These are phyloP conservation scores for Colletotrichum siamense DNA, from an alignment of 2,329 filamentous ascomycete genomes.

Conservation along the genomic window DNA sequence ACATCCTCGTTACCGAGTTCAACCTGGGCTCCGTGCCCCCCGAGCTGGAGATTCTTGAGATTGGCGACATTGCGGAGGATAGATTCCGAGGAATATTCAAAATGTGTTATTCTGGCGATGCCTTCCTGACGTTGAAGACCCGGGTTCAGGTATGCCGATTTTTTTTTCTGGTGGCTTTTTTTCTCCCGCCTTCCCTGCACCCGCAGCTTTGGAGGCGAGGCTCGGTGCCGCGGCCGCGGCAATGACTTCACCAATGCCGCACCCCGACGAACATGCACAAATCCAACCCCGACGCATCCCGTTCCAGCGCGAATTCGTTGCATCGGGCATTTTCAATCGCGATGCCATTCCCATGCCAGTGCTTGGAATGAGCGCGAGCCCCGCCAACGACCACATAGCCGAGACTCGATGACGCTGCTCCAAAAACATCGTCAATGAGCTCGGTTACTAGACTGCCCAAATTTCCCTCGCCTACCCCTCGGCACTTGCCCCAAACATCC, in stretches of 20 bases:
- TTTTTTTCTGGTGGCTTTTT: constrained; percentile 13
- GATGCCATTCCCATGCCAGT: background rate
- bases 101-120: constrained; percentile 97
- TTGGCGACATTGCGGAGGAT: constrained; percentile 96
- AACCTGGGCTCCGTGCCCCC: constrained; percentile 95
- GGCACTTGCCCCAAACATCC: background rate
- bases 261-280: background rate
- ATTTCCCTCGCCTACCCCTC: background rate
- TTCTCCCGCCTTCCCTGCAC: constrained; percentile 3
- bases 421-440: background rate
- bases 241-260: background rate
- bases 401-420: background rate
- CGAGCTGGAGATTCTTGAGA: constrained; percentile 95
- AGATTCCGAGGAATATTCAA: constrained; percentile 98
- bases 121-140: constrained; percentile 93
- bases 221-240: background rate
- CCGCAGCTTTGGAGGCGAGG: background rate
- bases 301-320: background rate
- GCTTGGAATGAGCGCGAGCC: constrained; percentile 1
- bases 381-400: background rate
- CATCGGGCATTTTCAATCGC: background rate
- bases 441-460: background rate
- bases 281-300: background rate
- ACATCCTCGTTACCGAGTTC: constrained; percentile 97
- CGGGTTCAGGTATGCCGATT: constrained; percentile 76